Evolutionary conservation across 192 early-diverging fungal genomes (phyloP).

Genomic region (Dissophora ornata): DNA sequence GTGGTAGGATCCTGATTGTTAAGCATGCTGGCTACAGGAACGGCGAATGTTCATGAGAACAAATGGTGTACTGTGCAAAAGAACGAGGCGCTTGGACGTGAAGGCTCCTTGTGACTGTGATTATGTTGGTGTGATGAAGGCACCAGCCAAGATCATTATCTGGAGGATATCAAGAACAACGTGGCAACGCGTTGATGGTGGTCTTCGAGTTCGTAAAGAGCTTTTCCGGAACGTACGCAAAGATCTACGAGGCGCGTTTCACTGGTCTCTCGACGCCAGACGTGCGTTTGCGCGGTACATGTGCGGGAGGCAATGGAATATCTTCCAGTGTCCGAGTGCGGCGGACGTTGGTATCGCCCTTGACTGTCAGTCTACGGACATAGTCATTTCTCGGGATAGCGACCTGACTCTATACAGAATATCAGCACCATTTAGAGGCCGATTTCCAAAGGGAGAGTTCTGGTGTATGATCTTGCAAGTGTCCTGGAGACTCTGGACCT

Average conservation of each 20-base stretch:
- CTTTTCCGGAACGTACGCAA: background rate
- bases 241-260: background rate
- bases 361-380: background rate
- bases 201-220: background rate
- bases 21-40: background rate
- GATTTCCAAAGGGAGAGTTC: background rate
- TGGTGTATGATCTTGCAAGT: background rate
- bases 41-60: no score
- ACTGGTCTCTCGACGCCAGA: background rate
- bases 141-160: no score
- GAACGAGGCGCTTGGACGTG: no score
- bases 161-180: no score
- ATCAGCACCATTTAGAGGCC: background rate
- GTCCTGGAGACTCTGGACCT: slow-evolving; percentile 1
- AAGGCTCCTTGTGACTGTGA: no score
- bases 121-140: no score
- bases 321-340: background rate
- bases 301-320: background rate
- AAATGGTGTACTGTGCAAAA: no score
- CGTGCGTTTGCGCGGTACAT: background rate
- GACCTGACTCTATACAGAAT: background rate
- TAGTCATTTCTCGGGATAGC: background rate
- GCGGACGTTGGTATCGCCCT: background rate
- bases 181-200: background rate
- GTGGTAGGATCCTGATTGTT: background rate